Percentiles rank a stretch among this genome's conserved stretches.
Evolutionary conservation across 305 asterid species (phyloP).

Genomic region (Rubia occidens): DNA sequence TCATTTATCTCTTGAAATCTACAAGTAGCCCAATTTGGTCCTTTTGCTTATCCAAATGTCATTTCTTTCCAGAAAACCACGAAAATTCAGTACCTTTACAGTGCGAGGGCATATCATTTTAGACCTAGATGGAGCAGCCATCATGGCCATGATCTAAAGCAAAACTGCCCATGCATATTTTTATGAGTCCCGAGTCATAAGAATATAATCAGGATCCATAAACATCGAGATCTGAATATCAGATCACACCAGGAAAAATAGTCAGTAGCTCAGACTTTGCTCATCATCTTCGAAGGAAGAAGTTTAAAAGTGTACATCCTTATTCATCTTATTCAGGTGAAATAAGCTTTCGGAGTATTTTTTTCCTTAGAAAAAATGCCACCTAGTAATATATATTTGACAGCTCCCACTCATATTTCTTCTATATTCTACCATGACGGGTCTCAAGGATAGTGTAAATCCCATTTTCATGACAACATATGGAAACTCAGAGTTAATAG

Average conservation of each 20-base stretch:
- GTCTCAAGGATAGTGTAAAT: neutral
- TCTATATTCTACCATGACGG: neutral
- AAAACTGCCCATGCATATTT: neutral
- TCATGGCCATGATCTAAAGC: neutral
- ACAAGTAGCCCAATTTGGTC: constrained; percentile 49
- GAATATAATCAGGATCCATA: neutral
- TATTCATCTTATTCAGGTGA: constrained; percentile 2
- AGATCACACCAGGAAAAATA: neutral
- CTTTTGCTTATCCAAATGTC: constrained; percentile 93
- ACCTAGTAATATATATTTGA: neutral
- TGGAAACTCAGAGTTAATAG: neutral
- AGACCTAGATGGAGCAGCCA: neutral
- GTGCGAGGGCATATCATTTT: neutral
- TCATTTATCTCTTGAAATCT: constrained; percentile 84
- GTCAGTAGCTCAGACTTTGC: neutral
- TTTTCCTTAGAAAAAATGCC: neutral
- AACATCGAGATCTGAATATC: neutral
- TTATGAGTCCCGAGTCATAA: neutral
- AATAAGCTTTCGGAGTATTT: neutral
- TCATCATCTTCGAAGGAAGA: constrained; percentile 2
- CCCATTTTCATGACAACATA: neutral
- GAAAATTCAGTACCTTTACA: neutral
- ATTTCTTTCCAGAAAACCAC: constrained; percentile 39
- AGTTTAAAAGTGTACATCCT: neutral
- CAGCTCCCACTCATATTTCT: neutral